Percentiles rank a stretch among this genome's conserved stretches.
Evolutionary conservation across 768 basidiomycete genomes (phyloP).

Genomic region (Neoboletus brunneissimus): DNA sequence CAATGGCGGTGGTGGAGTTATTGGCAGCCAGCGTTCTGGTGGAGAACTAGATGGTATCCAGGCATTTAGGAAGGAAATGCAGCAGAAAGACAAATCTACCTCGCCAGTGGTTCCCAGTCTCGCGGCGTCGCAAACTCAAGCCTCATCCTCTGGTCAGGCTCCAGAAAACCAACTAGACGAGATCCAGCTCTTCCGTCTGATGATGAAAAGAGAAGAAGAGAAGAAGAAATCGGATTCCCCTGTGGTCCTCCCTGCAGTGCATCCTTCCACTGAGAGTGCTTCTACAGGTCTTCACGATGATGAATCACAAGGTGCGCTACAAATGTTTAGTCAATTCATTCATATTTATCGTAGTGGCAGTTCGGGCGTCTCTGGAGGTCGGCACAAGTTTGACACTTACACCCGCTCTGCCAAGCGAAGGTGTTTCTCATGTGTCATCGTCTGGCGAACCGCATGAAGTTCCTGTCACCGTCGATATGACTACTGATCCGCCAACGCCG

Average conservation of each 20-base stretch:
- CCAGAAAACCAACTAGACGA: conserved; percentile 60
- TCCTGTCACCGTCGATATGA: neutral
- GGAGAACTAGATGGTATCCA: conserved; percentile 83
- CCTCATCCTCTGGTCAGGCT: conserved; percentile 16
- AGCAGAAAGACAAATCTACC: conserved; percentile 64
- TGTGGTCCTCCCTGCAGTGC: neutral
- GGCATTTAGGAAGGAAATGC: conserved; percentile 83
- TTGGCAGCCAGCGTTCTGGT: conserved; percentile 56
- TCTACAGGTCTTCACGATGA: conserved; percentile 9
- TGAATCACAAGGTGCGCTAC: conserved; percentile 20
- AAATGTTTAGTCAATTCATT: neutral
- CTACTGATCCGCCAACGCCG: conserved; percentile 1
- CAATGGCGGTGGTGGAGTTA: conserved; percentile 53
- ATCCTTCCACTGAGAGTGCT: conserved; percentile 11
- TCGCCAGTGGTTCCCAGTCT: conserved; percentile 13
- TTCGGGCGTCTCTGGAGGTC: conserved; percentile 4
- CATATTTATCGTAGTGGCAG: conserved; percentile 16
- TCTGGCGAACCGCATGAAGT: conserved; percentile 13
- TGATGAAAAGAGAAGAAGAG: conserved; percentile 78
- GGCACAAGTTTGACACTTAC: conserved; percentile 2
- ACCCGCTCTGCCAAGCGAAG: conserved; percentile 6
- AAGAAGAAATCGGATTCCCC: conserved; percentile 38
- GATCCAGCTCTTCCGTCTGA: conserved; percentile 77
- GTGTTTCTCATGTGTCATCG: conserved; percentile 15
- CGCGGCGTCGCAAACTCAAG: conserved; percentile 18